These are phyloP conservation scores for Mrakia frigida DNA, from an alignment of 768 basidiomycete genomes.

Conservation along the genomic window DNA sequence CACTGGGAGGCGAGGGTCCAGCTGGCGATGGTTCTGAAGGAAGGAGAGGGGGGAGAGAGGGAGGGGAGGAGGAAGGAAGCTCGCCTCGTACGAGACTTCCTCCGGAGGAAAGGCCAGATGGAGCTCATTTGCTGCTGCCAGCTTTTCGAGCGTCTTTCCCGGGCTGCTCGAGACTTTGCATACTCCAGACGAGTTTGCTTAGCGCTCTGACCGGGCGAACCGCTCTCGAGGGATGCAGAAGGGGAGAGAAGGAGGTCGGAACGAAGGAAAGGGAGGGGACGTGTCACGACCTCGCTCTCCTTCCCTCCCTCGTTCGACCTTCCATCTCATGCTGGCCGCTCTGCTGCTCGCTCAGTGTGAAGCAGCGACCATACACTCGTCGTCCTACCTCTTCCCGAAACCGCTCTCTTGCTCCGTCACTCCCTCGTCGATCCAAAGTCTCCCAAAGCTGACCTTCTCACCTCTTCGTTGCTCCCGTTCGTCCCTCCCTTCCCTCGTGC, in stretches of 20 bases:
- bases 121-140: neutral
- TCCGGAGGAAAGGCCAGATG: neutral
- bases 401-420: too few species aligned
- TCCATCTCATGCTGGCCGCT: neutral
- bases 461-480: neutral
- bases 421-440: neutral
- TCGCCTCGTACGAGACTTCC: neutral
- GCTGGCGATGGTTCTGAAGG: too few species aligned
- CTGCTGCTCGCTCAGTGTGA: neutral
- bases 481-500: neutral
- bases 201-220: too few species aligned
- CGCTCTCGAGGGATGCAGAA: neutral
- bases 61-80: neutral
- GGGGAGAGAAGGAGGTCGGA: neutral
- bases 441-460: neutral
- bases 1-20: neutral
- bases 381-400: too few species aligned
- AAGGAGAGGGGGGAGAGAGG: neutral
- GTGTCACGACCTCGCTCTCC: constrained; percentile 4
- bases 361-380: too few species aligned
- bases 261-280: neutral
- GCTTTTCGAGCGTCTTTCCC: too few species aligned
- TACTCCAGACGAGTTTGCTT: too few species aligned
- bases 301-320: neutral
- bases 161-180: too few species aligned